These are phyloP conservation scores for Xylaria sp. DNA, from an alignment of 2,329 filamentous ascomycete species.

Conservation along the genomic window DNA sequence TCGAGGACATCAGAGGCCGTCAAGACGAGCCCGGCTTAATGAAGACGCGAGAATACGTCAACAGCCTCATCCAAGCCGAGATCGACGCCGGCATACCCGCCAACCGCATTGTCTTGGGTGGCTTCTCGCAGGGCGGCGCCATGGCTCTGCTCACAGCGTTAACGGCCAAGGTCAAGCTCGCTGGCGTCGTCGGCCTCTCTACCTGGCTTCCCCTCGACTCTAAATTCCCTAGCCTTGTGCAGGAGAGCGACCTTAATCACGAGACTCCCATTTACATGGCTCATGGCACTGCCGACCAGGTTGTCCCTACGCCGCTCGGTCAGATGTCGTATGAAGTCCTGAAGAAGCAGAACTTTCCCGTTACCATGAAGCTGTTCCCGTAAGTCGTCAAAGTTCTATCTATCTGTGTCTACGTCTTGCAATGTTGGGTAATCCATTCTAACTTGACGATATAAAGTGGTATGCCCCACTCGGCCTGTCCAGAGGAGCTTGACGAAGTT, in stretches of 20 bases:
- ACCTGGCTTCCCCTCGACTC: conserved; percentile 79
- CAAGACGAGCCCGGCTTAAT: conserved; percentile 78
- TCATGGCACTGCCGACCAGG: conserved; percentile 81
- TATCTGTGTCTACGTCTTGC: conserved; percentile 20
- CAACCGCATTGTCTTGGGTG: conserved; percentile 85
- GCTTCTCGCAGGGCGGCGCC: conserved; percentile 88
- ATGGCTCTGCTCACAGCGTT: conserved; percentile 85
- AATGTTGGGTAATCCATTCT: conserved; percentile 14
- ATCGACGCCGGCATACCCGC: conserved; percentile 83
- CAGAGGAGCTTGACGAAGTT: conserved; percentile 83
- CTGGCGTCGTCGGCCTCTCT: conserved; percentile 87
- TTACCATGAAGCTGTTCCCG: conserved; percentile 81
- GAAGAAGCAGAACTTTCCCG: conserved; percentile 75
- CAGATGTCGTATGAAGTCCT: conserved; percentile 73
- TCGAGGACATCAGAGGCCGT: conserved; percentile 47
- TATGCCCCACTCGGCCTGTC: conserved; percentile 79
- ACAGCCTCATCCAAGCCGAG: conserved; percentile 81
- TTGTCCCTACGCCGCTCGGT: conserved; percentile 78
- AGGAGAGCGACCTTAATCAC: conserved; percentile 69
- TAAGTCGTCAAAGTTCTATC: conserved; percentile 56
- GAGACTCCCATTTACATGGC: conserved; percentile 88
- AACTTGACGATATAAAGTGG: conserved; percentile 57
- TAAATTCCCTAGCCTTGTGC: conserved; percentile 68
- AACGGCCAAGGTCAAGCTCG: conserved; percentile 77
- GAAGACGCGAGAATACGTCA: conserved; percentile 78